Percentiles rank a stretch among this genome's conserved stretches.
These are phyloP conservation scores for Aquilaria yunnanensis DNA, from an alignment of 345 rosid genomes.

Conservation along the genomic window DNA sequence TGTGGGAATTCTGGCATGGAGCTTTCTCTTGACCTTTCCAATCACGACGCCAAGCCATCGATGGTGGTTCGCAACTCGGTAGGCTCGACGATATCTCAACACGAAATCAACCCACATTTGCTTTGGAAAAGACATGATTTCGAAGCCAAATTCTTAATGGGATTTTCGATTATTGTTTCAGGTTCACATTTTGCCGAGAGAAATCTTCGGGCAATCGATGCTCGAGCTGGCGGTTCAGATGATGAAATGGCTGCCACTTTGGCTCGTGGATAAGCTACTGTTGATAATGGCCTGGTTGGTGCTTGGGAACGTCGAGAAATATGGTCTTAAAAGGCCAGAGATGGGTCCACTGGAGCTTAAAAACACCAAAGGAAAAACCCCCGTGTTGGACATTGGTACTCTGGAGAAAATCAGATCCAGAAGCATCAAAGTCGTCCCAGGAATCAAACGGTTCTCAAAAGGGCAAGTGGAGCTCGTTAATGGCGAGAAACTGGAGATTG, in stretches of 20 bases:
- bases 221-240: conserved; percentile 49
- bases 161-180: conserved; percentile 9
- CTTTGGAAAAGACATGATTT: not conserved
- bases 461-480: conserved; percentile 55
- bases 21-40: conserved; percentile 43
- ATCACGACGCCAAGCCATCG: conserved; percentile 39
- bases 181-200: conserved; percentile 71
- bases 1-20: conserved; percentile 67
- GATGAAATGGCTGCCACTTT: conserved; percentile 66
- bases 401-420: conserved; percentile 62
- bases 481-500: conserved; percentile 48
- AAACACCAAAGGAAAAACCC: conserved; percentile 59
- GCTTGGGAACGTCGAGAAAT: conserved; percentile 50
- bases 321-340: conserved; percentile 59
- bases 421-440: conserved; percentile 59
- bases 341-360: conserved; percentile 69
- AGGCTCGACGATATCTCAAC: conserved; percentile 27
- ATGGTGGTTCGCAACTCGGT: conserved; percentile 44
- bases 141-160: conserved; percentile 5
- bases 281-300: conserved; percentile 45
- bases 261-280: conserved; percentile 70
- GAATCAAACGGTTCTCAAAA: conserved; percentile 47
- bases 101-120: conserved; percentile 8
- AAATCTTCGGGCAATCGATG: conserved; percentile 53
- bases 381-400: conserved; percentile 79